Percentiles rank a stretch among this genome's conserved stretches.
Conservation (phyloP, 2,329 filamentous ascomycete species). For the Spiromastix sp. region DNA sequence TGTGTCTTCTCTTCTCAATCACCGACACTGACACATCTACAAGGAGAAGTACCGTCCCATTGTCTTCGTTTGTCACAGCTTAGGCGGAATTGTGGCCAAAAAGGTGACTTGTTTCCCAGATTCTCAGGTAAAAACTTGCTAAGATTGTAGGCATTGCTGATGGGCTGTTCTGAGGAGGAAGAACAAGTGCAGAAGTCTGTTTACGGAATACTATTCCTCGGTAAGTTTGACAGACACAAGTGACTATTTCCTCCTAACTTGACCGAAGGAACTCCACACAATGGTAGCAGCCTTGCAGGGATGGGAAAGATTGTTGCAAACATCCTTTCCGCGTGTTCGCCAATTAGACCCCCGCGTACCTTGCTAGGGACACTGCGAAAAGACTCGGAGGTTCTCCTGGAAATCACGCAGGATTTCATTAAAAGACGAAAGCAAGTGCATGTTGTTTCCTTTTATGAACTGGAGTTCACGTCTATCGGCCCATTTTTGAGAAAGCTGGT, state of each 20-base stretch:
- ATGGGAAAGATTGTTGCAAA: not conserved
- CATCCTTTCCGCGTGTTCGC: not conserved
- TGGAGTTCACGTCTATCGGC: conserved; percentile 1
- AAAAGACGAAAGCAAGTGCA: conserved; percentile 1
- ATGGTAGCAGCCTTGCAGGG: conserved; percentile 1
- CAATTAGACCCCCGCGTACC: not conserved
- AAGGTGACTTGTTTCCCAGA: conserved; percentile 14
- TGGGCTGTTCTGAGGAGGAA: not conserved
- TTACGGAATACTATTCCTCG: not conserved
- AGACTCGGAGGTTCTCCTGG: conserved; percentile 5
- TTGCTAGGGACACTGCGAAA: conserved; percentile 3
- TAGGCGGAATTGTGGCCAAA: conserved; percentile 28
- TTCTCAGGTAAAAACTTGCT: too few relatives aligned
- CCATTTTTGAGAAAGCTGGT: not conserved
- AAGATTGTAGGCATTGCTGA: conserved; percentile 3
- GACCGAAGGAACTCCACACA: conserved; percentile 5
- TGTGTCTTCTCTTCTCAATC: too few relatives aligned
- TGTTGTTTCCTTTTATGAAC: conserved; percentile 8
- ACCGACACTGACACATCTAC: too few relatives aligned
- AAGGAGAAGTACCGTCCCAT: too few relatives aligned
- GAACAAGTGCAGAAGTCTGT: not conserved
- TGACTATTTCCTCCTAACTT: too few relatives aligned
- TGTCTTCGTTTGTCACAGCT: conserved; percentile 29
- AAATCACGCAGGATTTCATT: conserved; percentile 7
- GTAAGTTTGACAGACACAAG: not conserved